Conservation (phyloP, 2,329 filamentous ascomycete species). For the Nectriaceae sp. region DNA sequence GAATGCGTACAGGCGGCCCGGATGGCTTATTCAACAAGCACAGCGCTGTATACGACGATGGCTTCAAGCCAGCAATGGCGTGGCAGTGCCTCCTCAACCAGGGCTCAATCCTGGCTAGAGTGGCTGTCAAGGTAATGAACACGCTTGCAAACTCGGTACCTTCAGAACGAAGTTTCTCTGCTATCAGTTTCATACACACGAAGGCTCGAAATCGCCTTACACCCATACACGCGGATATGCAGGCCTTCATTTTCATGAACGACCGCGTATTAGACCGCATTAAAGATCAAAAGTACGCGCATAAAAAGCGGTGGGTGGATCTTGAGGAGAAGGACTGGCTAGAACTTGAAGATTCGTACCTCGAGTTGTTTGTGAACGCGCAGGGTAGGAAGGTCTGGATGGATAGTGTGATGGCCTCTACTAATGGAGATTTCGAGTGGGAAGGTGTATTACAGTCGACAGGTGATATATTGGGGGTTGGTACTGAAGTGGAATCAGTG, state of each 20-base stretch:
- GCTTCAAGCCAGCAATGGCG: conserved; percentile 2
- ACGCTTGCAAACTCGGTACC: conserved; percentile 1
- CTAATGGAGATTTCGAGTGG: neutral
- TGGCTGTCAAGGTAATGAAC: conserved; percentile 4
- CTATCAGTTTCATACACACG: neutral
- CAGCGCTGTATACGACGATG: neutral
- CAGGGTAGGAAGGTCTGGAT: neutral
- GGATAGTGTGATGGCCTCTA: neutral
- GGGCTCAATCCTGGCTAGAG: conserved; percentile 5
- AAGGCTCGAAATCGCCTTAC: neutral
- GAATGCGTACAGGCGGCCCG: neutral
- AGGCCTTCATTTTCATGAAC: neutral
- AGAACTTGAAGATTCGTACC: neutral
- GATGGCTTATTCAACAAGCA: neutral
- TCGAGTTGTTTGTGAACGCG: neutral
- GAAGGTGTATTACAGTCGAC: no score
- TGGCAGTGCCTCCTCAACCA: conserved; percentile 5
- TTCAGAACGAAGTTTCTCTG: conserved; percentile 2
- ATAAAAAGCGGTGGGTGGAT: neutral
- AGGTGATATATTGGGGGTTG: no score
- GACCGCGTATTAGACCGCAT: neutral
- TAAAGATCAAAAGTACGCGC: neutral
- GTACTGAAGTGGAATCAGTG: no score
- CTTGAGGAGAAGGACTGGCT: neutral
- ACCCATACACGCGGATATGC: neutral